Base-by-base conservation (phyloP, 345 rosid species). In the Xanthoceras sorbifolium region DNA sequence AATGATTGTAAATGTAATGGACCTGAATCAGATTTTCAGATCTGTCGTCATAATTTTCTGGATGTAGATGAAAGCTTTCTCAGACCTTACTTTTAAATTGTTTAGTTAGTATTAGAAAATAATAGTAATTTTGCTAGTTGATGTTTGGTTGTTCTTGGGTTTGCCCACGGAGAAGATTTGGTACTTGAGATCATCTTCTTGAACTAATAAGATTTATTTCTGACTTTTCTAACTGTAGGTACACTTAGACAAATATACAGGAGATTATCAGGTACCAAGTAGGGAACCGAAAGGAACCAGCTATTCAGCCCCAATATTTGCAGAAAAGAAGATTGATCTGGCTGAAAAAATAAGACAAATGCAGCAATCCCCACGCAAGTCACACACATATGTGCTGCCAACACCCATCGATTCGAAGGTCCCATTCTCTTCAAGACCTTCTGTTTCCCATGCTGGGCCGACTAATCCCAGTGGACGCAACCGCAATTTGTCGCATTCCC, bases 241-340 rank as follows among this genome's bases (percentile, higher is more conserved):
- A 69, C 78, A 85, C 73, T 74, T 62, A 57, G 93, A 89, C 64
- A 86, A 84, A 82, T 82, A 50, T 74, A 82, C 84, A 55, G 93
- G 85, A 55, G 94, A 90, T 52, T 15, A 80, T 67, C 86, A 64
- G 15, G 79, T 67, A 55, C 61, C 84, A 72, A 54, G 70, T 26
- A 85, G 92, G 76, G 89, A 85, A 76, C 88, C 78, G 38, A 86
- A 76, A 82, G 71, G 81, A 69, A 84, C 84, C 73, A 96, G 99
- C 79, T 78, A 89, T 85, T 97, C 99, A 22, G 99, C 97, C 22
- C 99, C 99, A 29, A 78, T 97, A 77, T 83, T 92, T 81, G 85
- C 90, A 25, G 98, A 91, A 73, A 87, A 88, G 79, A 94, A 89
- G 85, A 67, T 78, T 18, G 94, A 96, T 74, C 79, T 83, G 52